Evolutionary conservation across 2,329 filamentous ascomycete genomes (phyloP), one percentile per base, ranked within the genome.

Genomic region (Fusarium anguioides): DNA sequence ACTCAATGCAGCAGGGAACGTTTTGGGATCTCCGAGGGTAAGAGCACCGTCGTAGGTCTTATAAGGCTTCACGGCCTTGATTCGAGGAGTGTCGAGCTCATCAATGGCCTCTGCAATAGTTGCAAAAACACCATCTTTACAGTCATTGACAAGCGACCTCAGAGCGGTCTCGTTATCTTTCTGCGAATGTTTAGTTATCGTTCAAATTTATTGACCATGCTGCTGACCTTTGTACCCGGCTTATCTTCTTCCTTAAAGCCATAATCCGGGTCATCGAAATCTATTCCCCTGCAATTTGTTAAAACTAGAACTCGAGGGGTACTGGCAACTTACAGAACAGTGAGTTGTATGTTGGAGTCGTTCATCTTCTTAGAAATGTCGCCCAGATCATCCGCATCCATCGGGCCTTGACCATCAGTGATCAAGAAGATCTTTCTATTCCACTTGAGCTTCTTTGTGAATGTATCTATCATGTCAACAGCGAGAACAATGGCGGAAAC

Each of bases 201-300:
- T 41, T 14, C 18, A 9, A 4, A 2, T 3, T 4, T 4, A 33
- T 7, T 21, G 7, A n/a, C n/a, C 3, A 8, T 35, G 20, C n/a
- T 55, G 49, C 51, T 37, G 73, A 90, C 89, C 84, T 98, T 98
- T 49, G 78, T 76, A 1, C 76, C 68, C 18, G 89, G 81, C 76
- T 99, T 99, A 67, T 91, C 87, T 76, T 97, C 94, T 79, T 98
- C 95, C 77, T 97, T 97, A 75, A 93, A 92, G 39, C 94, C 94
- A 74, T 91, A 97, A 4, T 97, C 94, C 2, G 87, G 76, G 76
- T 97, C 94, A 75, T 99, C 94, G 77, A 99, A 98, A 76, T 99
- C 96, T 18, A 97, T 87, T 15, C 96, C 96, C 52, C 91, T 94
- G 39, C 15, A 10, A 33, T 31, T 8, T 40, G 52, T 77, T 60